Conservation (phyloP, 2,329 filamentous ascomycete species). For the Tolypocladium sp. region DNA sequence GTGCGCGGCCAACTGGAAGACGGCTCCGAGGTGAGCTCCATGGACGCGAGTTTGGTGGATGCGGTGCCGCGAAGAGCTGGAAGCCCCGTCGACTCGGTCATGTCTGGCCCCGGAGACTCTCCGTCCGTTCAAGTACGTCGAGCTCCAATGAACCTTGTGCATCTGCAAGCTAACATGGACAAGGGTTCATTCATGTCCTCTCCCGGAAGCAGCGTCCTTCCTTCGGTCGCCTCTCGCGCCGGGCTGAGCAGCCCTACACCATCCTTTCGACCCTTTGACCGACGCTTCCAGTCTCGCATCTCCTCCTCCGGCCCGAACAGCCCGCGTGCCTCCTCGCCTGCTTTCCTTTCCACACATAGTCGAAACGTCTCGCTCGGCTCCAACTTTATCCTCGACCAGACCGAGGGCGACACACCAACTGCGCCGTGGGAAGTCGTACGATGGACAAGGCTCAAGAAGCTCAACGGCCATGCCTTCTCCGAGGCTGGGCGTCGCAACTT, state of each 20-base stretch:
- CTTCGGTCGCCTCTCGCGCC: constrained; percentile 58
- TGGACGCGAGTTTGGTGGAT: constrained; percentile 36
- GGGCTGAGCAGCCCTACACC: constrained; percentile 63
- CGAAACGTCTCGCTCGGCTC: constrained; percentile 73
- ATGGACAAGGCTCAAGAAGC: constrained; percentile 88
- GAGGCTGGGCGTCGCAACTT: constrained; percentile 89
- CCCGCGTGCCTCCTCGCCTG: constrained; percentile 67
- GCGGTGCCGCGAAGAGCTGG: constrained; percentile 44
- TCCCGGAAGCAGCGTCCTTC: constrained; percentile 65
- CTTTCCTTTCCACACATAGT: constrained; percentile 67
- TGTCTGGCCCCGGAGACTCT: constrained; percentile 74
- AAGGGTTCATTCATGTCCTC: constrained; percentile 56
- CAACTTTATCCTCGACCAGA: constrained; percentile 50
- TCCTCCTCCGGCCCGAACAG: constrained; percentile 44
- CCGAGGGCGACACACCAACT: constrained; percentile 61
- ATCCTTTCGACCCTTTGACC: constrained; percentile 86
- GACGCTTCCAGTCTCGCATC: constrained; percentile 84
- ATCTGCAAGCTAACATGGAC: constrained; percentile 15
- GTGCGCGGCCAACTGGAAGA: constrained; percentile 33
- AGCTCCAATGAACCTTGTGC: background rate
- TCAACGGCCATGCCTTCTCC: constrained; percentile 84
- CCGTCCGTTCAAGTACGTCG: constrained; percentile 67
- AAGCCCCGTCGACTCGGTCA: constrained; percentile 59
- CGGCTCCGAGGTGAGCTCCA: constrained; percentile 42
- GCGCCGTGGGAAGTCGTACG: constrained; percentile 94